These are phyloP conservation scores for Rosellinia necatrix DNA, from an alignment of 2,329 filamentous ascomycete species.

Conservation along the genomic window DNA sequence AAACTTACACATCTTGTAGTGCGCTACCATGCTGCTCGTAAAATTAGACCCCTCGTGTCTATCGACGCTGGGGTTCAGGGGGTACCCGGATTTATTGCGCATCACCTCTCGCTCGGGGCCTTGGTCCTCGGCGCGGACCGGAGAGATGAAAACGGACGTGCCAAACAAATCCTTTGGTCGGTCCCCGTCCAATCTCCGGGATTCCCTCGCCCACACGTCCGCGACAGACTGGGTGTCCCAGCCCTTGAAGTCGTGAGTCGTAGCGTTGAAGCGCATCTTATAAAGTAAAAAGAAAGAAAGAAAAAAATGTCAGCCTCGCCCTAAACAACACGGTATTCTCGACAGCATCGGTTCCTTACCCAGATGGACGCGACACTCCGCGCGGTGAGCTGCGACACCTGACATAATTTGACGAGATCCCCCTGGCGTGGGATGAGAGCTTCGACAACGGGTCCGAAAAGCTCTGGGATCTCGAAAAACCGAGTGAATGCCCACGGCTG, in stretches of 20 bases:
- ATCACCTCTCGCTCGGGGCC: background rate
- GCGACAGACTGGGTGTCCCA: slow-evolving; percentile 8
- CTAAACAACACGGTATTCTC: background rate
- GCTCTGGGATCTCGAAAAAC: slow-evolving; percentile 27
- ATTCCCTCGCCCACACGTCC: background rate
- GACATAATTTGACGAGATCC: slow-evolving; percentile 31
- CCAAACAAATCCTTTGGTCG: too few species aligned
- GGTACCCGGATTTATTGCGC: slow-evolving; percentile 7
- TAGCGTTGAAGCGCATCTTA: slow-evolving; percentile 28
- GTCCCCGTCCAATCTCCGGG: too few species aligned
- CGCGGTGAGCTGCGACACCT: slow-evolving; percentile 31
- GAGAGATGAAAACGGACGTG: slow-evolving; percentile 14
- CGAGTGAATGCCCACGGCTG: slow-evolving; percentile 23
- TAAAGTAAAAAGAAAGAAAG: too few species aligned
- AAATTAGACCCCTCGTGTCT: background rate
- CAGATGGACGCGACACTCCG: slow-evolving; percentile 12
- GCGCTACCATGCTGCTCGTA: background rate
- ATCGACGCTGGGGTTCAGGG: slow-evolving; percentile 3
- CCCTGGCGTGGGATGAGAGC: slow-evolving; percentile 24
- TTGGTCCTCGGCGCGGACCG: slow-evolving; percentile 8
- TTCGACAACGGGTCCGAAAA: slow-evolving; percentile 23
- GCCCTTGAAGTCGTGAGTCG: slow-evolving; percentile 1
- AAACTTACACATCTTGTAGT: slow-evolving; percentile 19
- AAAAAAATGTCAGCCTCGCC: slow-evolving; percentile 17
- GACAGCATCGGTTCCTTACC: slow-evolving; percentile 25